Evolutionary conservation across 768 basidiomycete genomes (phyloP), one percentile per base, ranked within the genome.

Genomic region (Leccinum sublutescens): DNA sequence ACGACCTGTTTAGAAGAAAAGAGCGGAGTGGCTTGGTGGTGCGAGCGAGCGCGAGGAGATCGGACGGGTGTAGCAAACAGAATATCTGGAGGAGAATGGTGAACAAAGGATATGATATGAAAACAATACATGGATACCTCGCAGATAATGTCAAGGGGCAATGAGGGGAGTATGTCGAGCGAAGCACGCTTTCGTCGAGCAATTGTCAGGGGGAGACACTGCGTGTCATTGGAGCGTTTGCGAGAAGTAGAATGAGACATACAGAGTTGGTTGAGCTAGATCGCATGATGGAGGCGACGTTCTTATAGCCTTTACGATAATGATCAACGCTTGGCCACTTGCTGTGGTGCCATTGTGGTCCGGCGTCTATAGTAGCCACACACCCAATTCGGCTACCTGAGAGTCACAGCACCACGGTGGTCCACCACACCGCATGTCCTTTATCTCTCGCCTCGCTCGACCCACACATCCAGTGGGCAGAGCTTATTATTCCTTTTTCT

Each of bases 401-500:
- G 8, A 17, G 49, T 1, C 21, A 62, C 58, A 61, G 47, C 52
- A 33, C 29, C 25, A n/a, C 21, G 29, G 27, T 29, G 23, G 23
- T 23, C 29, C 29, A 29, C 27, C 27, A 29, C 21, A 49, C 62
- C 49, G 56, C 48, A 86, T 87, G 83, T 81, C 83, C 64, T 73
- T 82, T 58, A 62, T 85, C 58, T 62, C 73, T 59, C 82, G 84
- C 55, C 68, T 86, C 53, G 71, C 85, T 50, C 81, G 75, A 53
- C 75, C 78, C 62, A 54, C 77, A 29, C 80, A 79, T 51, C 77
- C 79, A 21, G 74, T 79, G 15, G 76, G 81, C 51, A 81, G 90
- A 68, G 72, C 83, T 10, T 91, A 89, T 64, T 92, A 87, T 6
- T 91, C 89, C 1, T 86, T 88, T 64, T 92, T 90, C 76, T 89